Percentiles rank a stretch among this genome's conserved stretches.
These are phyloP conservation scores for Neocatenulostroma microsporum DNA, from an alignment of 2,329 filamentous ascomycete species.

Conservation along the genomic window DNA sequence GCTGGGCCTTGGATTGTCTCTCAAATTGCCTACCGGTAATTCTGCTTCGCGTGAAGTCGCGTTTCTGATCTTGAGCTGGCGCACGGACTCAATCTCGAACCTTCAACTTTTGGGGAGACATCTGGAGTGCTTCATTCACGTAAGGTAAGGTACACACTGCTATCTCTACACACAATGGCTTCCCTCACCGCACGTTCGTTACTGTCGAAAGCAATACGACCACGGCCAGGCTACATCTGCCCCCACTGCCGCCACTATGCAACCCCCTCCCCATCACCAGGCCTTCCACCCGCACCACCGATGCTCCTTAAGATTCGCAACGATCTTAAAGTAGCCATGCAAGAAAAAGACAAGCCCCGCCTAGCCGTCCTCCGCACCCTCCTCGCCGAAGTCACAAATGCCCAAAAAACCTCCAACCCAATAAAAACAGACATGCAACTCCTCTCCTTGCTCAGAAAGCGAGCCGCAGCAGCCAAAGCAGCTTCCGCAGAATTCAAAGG, in stretches of 20 bases:
- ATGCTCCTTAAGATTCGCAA: slow-evolving; percentile 38
- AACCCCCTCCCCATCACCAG: slow-evolving; percentile 17
- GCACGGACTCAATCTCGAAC: neutral
- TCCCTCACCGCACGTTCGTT: slow-evolving; percentile 13
- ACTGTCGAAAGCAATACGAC: slow-evolving; percentile 3
- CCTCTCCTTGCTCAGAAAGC: slow-evolving; percentile 59
- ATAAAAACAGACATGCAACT: slow-evolving; percentile 63
- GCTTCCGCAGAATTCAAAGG: slow-evolving; percentile 56
- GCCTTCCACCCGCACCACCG: slow-evolving; percentile 25
- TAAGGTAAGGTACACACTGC: too few relatives aligned
- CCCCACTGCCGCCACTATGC: slow-evolving; percentile 21
- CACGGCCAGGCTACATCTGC: slow-evolving; percentile 15
- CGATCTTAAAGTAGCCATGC: slow-evolving; percentile 43
- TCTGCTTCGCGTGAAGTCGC: slow-evolving; percentile 3
- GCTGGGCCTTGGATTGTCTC: too few relatives aligned
- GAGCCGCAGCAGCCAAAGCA: slow-evolving; percentile 50
- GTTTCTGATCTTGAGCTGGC: slow-evolving; percentile 1
- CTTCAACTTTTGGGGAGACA: neutral
- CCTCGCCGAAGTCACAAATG: slow-evolving; percentile 64
- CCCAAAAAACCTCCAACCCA: slow-evolving; percentile 64
- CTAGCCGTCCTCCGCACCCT: slow-evolving; percentile 62
- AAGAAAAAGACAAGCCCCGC: slow-evolving; percentile 47
- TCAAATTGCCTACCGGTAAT: too few relatives aligned
- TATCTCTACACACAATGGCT: slow-evolving; percentile 11
- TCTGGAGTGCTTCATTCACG: neutral